A percentile compares a stretch with the other conserved stretches of the same genome.
phyloP scores from a whole-genome alignment of 805 yeast genomes.

The Ogataea pilisensis region DNA sequence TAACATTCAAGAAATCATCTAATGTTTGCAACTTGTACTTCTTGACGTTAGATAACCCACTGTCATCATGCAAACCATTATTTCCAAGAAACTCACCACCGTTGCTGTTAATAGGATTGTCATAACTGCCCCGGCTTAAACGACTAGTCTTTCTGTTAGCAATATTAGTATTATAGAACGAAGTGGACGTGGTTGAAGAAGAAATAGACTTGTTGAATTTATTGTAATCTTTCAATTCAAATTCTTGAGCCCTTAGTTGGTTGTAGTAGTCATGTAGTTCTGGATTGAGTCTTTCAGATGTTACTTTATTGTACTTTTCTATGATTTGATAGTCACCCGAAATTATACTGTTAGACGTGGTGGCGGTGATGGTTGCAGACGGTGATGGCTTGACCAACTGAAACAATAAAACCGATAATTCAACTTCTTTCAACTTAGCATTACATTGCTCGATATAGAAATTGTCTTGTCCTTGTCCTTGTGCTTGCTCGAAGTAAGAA shows the following conservation, averaged over 20 bases:
- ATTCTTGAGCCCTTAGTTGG: slow-evolving; percentile 29
- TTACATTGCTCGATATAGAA: slow-evolving; percentile 12
- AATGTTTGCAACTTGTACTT: slow-evolving; percentile 67
- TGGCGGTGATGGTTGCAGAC: background rate
- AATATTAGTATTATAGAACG: no score
- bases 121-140: background rate
- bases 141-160: background rate
- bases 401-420: slow-evolving; percentile 27
- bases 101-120: background rate
- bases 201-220: slow-evolving; percentile 27
- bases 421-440: slow-evolving; percentile 24
- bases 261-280: slow-evolving; percentile 24
- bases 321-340: background rate
- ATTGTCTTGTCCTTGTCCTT: slow-evolving; percentile 5
- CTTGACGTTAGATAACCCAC: slow-evolving; percentile 17
- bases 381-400: slow-evolving; percentile 27
- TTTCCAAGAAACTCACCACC: background rate
- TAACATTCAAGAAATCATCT: slow-evolving; percentile 67
- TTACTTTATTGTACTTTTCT: slow-evolving; percentile 12
- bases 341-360: background rate
- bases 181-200: slow-evolving; percentile 2
- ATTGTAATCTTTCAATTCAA: slow-evolving; percentile 37
- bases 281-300: slow-evolving; percentile 17
- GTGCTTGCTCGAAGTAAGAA: slow-evolving; percentile 15
- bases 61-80: background rate